Evolutionary conservation across 2,329 filamentous ascomycete genomes (phyloP).

Genomic region (Botrytis hyacinthi): DNA sequence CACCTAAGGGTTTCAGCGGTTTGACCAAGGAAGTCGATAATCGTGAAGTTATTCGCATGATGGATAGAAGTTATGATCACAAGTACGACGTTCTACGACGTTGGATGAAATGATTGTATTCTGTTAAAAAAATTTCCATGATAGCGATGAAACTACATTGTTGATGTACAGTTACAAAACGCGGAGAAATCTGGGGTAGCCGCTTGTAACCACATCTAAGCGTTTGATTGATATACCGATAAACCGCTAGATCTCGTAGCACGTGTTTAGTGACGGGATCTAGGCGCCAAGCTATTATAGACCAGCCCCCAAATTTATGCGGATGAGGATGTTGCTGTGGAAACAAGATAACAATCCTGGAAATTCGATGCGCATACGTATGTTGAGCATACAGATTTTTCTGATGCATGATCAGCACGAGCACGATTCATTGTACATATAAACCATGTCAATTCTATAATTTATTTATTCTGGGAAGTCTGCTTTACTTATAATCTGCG

Average conservation of each 20-base stretch:
- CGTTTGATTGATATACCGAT: background rate
- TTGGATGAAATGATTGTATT: background rate
- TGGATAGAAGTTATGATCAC: background rate
- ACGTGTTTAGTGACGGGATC: background rate
- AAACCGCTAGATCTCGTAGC: background rate
- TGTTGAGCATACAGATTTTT: background rate
- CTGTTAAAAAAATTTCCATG: background rate
- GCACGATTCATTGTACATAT: conserved; percentile 10
- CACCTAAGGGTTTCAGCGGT: background rate
- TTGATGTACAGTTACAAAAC: conserved; percentile 15
- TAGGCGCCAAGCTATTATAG: conserved; percentile 8
- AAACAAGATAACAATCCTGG: conserved; percentile 5
- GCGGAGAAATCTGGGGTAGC: conserved; percentile 12
- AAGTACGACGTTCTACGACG: conserved; percentile 20
- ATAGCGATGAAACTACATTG: background rate
- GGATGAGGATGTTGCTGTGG: conserved; percentile 17
- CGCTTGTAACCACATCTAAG: conserved; percentile 9
- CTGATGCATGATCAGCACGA: conserved; percentile 3
- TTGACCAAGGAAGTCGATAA: background rate
- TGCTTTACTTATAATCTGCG: background rate
- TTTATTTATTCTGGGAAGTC: background rate
- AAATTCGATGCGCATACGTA: background rate
- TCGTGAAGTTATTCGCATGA: conserved; percentile 14
- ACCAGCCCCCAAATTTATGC: conserved; percentile 1
- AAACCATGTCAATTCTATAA: conserved; percentile 3